Conservation (phyloP, 2,329 filamentous ascomycete species). For the Seiridium unicorne region DNA sequence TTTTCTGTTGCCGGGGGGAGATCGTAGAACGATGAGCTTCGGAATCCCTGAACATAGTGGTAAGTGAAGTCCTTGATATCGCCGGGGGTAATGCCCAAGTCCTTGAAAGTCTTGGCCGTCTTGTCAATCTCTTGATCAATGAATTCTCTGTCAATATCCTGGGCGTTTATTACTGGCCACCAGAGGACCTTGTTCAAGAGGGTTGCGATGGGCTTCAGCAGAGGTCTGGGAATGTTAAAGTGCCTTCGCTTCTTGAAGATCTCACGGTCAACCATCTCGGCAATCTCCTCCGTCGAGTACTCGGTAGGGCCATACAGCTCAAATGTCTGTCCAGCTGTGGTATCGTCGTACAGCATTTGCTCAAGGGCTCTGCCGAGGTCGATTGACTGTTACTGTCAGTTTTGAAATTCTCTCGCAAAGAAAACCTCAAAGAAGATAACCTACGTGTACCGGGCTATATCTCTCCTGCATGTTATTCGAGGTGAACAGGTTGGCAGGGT, state of each 20-base stretch:
- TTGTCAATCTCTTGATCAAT: constrained; percentile 90
- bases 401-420: too few relatives aligned
- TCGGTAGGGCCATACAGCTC: constrained; percentile 93
- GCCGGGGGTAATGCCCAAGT: constrained; percentile 84
- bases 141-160: constrained; percentile 89
- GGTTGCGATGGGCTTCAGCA: constrained; percentile 73
- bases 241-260: constrained; percentile 88
- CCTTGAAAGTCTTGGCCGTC: constrained; percentile 91
- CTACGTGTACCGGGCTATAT: constrained; percentile 86
- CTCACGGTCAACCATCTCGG: constrained; percentile 84
- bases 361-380: constrained; percentile 90
- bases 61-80: constrained; percentile 87
- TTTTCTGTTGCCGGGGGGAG: constrained; percentile 91
- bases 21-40: constrained; percentile 86
- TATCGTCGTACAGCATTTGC: constrained; percentile 87
- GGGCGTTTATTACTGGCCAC: constrained; percentile 82
- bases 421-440: constrained; percentile 17
- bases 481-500: constrained; percentile 78
- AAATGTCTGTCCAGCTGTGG: constrained; percentile 83
- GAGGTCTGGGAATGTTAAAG: constrained; percentile 81
- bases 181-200: constrained; percentile 80
- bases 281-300: constrained; percentile 86
- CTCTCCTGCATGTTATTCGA: constrained; percentile 92
- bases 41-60: constrained; percentile 92
- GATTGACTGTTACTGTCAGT: constrained; percentile 57